These are phyloP conservation scores for Penstemon barbatus DNA, from an alignment of 257 asterid species.

Conservation along the genomic window DNA sequence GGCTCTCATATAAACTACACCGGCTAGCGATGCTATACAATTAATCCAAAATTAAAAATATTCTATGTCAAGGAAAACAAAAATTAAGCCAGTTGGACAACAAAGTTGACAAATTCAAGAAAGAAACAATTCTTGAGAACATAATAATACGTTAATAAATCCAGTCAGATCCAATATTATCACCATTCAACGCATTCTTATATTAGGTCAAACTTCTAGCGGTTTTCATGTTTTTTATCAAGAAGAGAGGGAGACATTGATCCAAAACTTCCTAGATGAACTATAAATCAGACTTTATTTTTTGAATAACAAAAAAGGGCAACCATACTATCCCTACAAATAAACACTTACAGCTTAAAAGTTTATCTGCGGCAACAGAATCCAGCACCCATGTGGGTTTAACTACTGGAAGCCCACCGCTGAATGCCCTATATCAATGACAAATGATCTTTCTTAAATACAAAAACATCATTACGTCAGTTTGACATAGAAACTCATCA, in stretches of 20 bases:
- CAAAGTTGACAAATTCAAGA: background rate
- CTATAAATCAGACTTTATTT: slow-evolving; percentile 1
- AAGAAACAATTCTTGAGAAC: background rate
- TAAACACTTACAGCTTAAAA: slow-evolving; percentile 74
- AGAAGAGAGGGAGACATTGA: background rate
- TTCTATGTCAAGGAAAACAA: background rate
- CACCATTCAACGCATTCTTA: background rate
- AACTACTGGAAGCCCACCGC: slow-evolving; percentile 94
- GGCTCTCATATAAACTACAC: background rate
- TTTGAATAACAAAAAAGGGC: background rate
- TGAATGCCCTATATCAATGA: slow-evolving; percentile 69
- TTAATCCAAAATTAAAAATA: background rate
- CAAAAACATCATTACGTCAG: slow-evolving; percentile 21
- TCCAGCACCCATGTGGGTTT: slow-evolving; percentile 93
- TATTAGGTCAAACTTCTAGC: background rate
- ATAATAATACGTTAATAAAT: background rate
- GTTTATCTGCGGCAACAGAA: slow-evolving; percentile 78
- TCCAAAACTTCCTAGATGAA: slow-evolving; percentile 8
- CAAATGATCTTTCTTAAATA: slow-evolving; percentile 21
- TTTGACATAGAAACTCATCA: slow-evolving; percentile 10
- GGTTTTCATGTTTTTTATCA: background rate
- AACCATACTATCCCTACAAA: slow-evolving; percentile 12
- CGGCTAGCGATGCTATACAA: background rate
- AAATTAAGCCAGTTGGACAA: background rate
- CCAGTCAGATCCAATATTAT: background rate